Evolutionary conservation across 768 basidiomycete species (phyloP), one percentile per base, ranked within the genome.

Genomic region (Pleurotus tuoliensis): DNA sequence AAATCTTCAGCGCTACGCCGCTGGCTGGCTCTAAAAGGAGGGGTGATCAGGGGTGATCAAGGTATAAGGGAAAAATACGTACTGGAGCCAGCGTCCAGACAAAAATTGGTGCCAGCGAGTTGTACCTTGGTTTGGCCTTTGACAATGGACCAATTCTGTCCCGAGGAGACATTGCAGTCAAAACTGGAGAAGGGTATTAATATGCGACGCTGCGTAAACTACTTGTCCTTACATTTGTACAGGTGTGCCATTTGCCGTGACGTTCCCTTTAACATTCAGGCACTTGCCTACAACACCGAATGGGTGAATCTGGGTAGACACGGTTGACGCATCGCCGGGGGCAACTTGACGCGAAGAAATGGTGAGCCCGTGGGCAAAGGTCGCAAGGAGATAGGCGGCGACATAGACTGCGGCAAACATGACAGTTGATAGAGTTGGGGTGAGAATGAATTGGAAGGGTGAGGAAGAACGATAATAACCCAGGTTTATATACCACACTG

Each of bases 81-180:
- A 53, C 51, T 40, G 7, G 16, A 40, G 9, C 51, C 39, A 22
- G 51, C 51, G 39, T 53, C 51, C 16, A 53, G n/a, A 18, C 51
- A 53, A 4, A 40, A 41, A 24, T 40, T 53, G 2, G 51, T 53
- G 1, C 39, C 39, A 16, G 39, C 15, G 8, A 53, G 39, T 2
- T 8, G 34, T 4, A 53, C 51, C n/a, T 39, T n/a, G 1, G 51
- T 53, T 4, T 15, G 9, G 11, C 51, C 51, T 12, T 24, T 16
- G 4, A 11, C 41, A 12, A 53, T 41, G 0, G 15, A 11, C 51
- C 51, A 53, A 15, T 30, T 24, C 37, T 53, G 51, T 8, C 37
- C 51, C 2, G 37, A 4, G 5, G 51, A 53, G 3, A 39, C 38
- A 24, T 53, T 53, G 16, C 51, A 53, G 22, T 53, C 51, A 38